Evolutionary conservation across 2,329 filamentous ascomycete genomes (phyloP).

Genomic region (Xylariaceae sp.): DNA sequence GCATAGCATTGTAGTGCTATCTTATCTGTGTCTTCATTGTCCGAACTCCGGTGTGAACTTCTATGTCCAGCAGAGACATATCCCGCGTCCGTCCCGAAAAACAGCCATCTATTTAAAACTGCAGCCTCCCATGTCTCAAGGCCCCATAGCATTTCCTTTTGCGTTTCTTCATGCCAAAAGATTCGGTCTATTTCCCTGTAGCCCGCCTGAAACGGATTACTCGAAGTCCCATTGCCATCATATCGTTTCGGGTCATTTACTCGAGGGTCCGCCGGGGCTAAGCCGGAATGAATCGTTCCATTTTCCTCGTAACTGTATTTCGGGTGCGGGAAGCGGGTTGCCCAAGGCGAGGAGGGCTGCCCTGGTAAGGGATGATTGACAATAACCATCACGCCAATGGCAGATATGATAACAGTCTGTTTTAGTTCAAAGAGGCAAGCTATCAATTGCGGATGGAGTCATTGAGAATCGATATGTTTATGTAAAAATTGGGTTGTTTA

Average conservation of each 20-base stretch:
- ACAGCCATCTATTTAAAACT: neutral
- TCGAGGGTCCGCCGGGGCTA: neutral
- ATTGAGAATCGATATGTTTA: too few species aligned
- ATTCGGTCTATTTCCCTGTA: neutral
- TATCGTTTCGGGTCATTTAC: neutral
- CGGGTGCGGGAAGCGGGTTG: neutral
- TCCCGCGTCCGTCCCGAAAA: neutral
- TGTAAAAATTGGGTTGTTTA: too few species aligned
- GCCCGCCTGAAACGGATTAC: neutral
- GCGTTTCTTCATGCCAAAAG: neutral
- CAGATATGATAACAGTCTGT: too few species aligned
- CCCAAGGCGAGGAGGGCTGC: neutral
- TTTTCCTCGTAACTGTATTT: neutral
- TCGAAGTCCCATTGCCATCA: neutral
- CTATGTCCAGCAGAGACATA: neutral
- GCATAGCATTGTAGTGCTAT: neutral
- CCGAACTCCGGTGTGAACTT: neutral
- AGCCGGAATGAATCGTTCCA: neutral
- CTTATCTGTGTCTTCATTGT: neutral
- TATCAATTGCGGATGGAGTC: too few species aligned
- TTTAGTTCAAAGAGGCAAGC: too few species aligned
- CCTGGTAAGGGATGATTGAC: neutral
- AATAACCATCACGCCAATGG: neutral
- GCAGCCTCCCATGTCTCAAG: neutral
- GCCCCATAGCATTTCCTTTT: neutral